Evolutionary conservation across 495 filamentous ascomycete species (phyloP), one percentile per base, ranked within the genome.

Genomic region (Xylaria acuta): DNA sequence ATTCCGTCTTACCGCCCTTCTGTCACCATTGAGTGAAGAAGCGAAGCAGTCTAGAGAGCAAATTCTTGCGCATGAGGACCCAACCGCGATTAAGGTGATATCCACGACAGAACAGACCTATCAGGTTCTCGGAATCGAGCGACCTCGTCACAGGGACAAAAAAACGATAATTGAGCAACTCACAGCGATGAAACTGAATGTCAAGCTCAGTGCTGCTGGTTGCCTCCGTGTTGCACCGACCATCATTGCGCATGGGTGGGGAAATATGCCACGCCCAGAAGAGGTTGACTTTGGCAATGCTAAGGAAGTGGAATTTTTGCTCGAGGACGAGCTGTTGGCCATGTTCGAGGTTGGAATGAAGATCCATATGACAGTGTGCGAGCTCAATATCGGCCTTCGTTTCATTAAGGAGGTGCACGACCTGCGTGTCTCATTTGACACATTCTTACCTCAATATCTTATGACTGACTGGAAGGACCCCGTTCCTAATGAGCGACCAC

Each of bases 271-370:
- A 71, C 58, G 79, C 71, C 78, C 78, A 32, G 74, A 83, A 11
- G 76, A 86, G 63, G 74, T 79, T 36, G 70, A 78, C 58, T 58
- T 72, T 41, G 49, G 51, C 32, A 49, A 69, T 64, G 38, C 71
- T 12, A 53, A 67, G 68, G 30, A 25, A 11, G 78, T 81, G 65
- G 86, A 89, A 41, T 91, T 94, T 72, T 88, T 91, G 76, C 68
- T 97, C 32, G 94, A 96, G 75, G 86, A 90, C 34, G 77, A 86
- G 0, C 80, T 92, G 6, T 83, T 98, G 25, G 72, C 83, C 36
- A 82, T 87, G 59, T 87, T 90, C 71, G 90, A 89, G 73, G 83
- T 88, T 1, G 93, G 94, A 1, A 90, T 97, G 90, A 97, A 97
- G 82, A 78, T 98, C 20, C 84, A 86, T 41, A 83, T 88, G 6